Percentiles rank a stretch among this genome's conserved stretches.
Conservation (phyloP, 345 rosid genomes). For the Linum usitatissimum region DNA sequence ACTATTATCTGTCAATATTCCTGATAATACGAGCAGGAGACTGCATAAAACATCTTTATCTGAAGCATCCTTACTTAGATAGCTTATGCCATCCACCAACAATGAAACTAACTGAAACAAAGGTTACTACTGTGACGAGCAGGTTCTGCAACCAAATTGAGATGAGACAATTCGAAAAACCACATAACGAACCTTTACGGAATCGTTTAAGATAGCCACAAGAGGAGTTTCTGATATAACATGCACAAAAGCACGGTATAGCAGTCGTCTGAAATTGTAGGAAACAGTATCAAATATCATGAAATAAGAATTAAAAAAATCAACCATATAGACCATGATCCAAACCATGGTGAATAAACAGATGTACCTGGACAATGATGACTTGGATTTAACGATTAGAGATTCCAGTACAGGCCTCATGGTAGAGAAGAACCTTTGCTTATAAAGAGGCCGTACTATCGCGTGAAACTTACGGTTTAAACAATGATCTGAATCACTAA, state of each 20-base stretch:
- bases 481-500: constrained; percentile 65
- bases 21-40: constrained; percentile 70
- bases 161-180: constrained; percentile 1
- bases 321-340: constrained; percentile 1
- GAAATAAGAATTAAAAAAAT: neutral
- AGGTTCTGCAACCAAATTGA: constrained; percentile 6
- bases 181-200: constrained; percentile 47
- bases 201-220: constrained; percentile 48
- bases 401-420: constrained; percentile 60
- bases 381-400: constrained; percentile 37
- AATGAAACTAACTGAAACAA: constrained; percentile 50
- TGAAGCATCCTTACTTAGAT: constrained; percentile 34
- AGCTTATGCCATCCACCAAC: constrained; percentile 50
- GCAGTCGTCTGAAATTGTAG: constrained; percentile 43
- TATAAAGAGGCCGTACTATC: constrained; percentile 70
- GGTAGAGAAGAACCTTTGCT: constrained; percentile 71
- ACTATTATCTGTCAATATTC: constrained; percentile 52
- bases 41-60: constrained; percentile 51
- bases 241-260: constrained; percentile 56
- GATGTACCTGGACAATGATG: constrained; percentile 45
- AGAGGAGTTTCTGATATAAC: constrained; percentile 57
- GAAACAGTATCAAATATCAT: constrained; percentile 9
- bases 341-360: constrained; percentile 4
- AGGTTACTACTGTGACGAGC: neutral
- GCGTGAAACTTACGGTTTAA: constrained; percentile 65